Evolutionary conservation across 352 stramenopile species (phyloP).

Genomic region (Phytophthora rubi): DNA sequence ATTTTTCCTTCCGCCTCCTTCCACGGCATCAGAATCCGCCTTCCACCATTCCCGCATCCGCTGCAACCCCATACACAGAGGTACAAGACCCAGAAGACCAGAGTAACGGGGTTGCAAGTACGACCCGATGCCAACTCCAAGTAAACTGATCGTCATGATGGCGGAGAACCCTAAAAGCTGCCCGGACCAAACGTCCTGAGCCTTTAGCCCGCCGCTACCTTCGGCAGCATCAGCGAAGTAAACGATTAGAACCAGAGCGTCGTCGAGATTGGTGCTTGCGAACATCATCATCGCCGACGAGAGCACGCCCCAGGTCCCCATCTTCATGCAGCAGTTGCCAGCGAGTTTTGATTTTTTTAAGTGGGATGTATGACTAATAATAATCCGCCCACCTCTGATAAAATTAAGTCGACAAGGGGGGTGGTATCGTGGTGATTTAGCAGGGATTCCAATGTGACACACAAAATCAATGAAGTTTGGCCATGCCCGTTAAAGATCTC

Average conservation of each 20-base stretch:
- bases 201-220: not conserved
- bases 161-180: conserved; percentile 6
- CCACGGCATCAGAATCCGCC: not conserved
- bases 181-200: conserved; percentile 4
- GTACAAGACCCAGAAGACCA: conserved; percentile 4
- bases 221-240: conserved; percentile 27
- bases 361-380: not conserved
- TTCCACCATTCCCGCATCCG: conserved; percentile 8
- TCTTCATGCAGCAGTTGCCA: not conserved
- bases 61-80: conserved; percentile 4
- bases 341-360: not conserved
- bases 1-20: not conserved
- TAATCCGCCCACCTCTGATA: not conserved
- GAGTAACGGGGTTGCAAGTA: conserved; percentile 2
- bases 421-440: too few relatives aligned
- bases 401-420: too few relatives aligned
- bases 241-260: conserved; percentile 23
- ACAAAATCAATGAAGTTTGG: too few relatives aligned
- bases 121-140: not conserved
- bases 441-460: too few relatives aligned
- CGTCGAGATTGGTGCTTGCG: conserved; percentile 29
- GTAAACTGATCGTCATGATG: conserved; percentile 6
- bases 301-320: conserved; percentile 19
- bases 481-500: too few relatives aligned
- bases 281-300: conserved; percentile 24